Percentiles rank a stretch among this genome's conserved stretches.
Evolutionary conservation across 352 stramenopile species (phyloP).

Genomic region (Globisporangium nunn): DNA sequence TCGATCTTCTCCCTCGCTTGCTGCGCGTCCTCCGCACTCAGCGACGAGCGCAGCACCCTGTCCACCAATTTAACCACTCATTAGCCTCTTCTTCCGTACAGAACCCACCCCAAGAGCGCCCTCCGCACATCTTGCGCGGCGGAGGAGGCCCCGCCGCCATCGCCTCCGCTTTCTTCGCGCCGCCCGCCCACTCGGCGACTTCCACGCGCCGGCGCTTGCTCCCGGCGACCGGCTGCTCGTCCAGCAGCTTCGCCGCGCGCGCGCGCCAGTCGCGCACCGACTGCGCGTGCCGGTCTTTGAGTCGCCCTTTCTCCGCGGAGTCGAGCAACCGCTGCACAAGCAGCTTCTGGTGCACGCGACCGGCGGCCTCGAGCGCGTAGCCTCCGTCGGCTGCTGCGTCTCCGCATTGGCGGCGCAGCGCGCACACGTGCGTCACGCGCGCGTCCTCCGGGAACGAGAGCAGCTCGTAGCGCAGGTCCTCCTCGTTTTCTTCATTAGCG

Average conservation of each 20-base stretch:
- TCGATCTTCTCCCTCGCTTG: constrained; percentile 30
- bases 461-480: constrained; percentile 45
- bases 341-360: constrained; percentile 6
- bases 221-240: constrained; percentile 7
- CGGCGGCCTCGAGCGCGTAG: constrained; percentile 51
- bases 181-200: not conserved
- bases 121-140: not conserved
- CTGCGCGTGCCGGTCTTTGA: constrained; percentile 75
- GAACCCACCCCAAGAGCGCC: constrained; percentile 3
- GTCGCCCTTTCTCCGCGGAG: constrained; percentile 65
- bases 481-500: constrained; percentile 1
- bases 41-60: constrained; percentile 22
- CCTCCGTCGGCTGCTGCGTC: constrained; percentile 9
- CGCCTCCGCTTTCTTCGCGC: not conserved
- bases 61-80: not conserved
- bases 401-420: constrained; percentile 20
- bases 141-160: not conserved
- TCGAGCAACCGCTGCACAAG: constrained; percentile 19
- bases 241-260: constrained; percentile 58
- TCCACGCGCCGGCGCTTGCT: constrained; percentile 8
- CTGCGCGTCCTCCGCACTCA: constrained; percentile 26
- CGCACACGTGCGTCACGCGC: constrained; percentile 58
- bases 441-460: constrained; percentile 69
- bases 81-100: not conserved
- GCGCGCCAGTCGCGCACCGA: constrained; percentile 67